A percentile compares a stretch with the other conserved stretches of the same genome.
phyloP scores from a whole-genome alignment of 1,284 basidiomycete species.

The Phaffia rhodozyma region DNA sequence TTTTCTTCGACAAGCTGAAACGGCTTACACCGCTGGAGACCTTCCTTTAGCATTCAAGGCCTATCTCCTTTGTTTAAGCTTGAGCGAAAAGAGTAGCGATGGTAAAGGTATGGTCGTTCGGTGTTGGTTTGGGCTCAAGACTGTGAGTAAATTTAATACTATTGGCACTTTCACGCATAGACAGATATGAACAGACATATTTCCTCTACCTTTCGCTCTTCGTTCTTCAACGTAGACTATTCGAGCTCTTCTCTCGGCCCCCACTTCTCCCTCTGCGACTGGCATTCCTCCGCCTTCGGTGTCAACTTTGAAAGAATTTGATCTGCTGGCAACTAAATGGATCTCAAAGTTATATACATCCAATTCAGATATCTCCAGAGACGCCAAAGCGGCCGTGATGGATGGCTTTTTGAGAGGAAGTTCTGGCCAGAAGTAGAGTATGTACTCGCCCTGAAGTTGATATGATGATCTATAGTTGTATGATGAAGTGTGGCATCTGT shows the following conservation, averaged over 20 bases:
- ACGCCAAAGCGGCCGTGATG: not conserved
- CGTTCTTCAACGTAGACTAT: not conserved
- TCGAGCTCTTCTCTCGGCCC: constrained; percentile 2
- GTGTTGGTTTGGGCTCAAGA: constrained; percentile 76
- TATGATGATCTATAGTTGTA: too few species aligned
- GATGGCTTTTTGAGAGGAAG: constrained; percentile 1
- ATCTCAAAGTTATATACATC: constrained; percentile 13
- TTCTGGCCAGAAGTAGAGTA: too few species aligned
- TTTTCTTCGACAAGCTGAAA: constrained; percentile 71
- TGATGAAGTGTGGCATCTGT: too few species aligned
- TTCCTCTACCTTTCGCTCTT: not conserved
- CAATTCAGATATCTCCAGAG: not conserved
- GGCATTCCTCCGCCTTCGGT: constrained; percentile 3
- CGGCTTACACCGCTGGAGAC: constrained; percentile 61
- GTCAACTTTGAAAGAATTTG: constrained; percentile 15
- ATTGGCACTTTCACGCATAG: not conserved
- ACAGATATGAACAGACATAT: not conserved
- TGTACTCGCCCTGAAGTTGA: too few species aligned
- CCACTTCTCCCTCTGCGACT: not conserved
- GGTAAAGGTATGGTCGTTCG: constrained; percentile 38
- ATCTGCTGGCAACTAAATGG: constrained; percentile 18
- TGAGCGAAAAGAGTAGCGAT: constrained; percentile 6
- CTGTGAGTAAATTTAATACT: constrained; percentile 43
- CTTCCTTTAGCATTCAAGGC: constrained; percentile 66
- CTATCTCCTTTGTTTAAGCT: constrained; percentile 42